Base-by-base conservation (phyloP, 2,329 filamentous ascomycete genomes). In the Monosporascus sp. region DNA sequence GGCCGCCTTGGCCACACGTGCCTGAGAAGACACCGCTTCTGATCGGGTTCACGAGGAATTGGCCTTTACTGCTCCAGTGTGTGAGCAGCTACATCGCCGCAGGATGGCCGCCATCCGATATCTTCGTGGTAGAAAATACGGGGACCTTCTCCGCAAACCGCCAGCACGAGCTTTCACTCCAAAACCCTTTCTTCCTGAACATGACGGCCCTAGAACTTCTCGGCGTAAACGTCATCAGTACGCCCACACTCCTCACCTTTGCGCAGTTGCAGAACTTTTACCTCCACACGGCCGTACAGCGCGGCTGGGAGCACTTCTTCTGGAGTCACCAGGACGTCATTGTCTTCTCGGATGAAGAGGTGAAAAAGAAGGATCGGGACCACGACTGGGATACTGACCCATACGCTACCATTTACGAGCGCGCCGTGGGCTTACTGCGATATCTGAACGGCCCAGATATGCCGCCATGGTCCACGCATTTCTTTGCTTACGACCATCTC, bases 181-280 rank as follows among this genome's bases (percentile, higher is more conserved):
- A 80, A 51, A 81, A 82, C 54, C 78, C 77, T 0, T 81, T 80
- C 64, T 81, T 76, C 62, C 67, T 83, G 8, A 78, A 82, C 63
- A 74, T 80, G 58, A 74, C 73, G 1, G 73, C 75, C 27, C 67
- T 81, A 0, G 58, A 65, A 1, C 63, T 66, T 52, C 68, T 80
- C 22, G 79, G 79, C 11, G 78, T 82, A n/a, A 74, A 77, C 35
- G 67, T 81, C 26, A 56, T 81, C 4, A 65, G 69, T 20, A 76
- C 75, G 8, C 75, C 77, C 5, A 76, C 74, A 1, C 65, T 78
- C 1, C 67, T 79, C 35, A 75, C 63, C 35, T 79, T 79, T 55
- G 68, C 78, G 1, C 77, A 80, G 60, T 63, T 79, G 22, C 76
- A 79, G 57, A 80, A 80, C 56, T 78, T 72, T 62, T 77, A 70